Evolutionary conservation across 2,329 filamentous ascomycete genomes (phyloP).

Genomic region (Fusarium praegraminearum): DNA sequence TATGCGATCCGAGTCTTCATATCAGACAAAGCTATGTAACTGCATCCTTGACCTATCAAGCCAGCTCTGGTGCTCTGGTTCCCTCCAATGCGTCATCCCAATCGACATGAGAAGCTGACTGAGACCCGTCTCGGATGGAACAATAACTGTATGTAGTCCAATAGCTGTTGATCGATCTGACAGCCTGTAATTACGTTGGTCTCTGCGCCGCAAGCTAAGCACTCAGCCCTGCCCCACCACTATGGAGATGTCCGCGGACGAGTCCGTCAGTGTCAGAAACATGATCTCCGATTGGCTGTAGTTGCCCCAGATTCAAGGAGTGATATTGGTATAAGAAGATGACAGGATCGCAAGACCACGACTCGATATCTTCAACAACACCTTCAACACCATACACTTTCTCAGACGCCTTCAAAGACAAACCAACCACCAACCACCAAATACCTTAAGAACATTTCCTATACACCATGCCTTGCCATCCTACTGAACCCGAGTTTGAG

Average conservation of each 20-base stretch:
- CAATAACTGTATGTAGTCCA: not conserved
- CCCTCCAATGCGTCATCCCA: not conserved
- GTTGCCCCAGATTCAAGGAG: not conserved
- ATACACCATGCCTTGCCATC: slow-evolving; percentile 20
- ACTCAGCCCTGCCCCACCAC: slow-evolving; percentile 14
- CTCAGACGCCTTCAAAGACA: not conserved
- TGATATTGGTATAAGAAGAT: slow-evolving; percentile 18
- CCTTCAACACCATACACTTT: fast-evolving
- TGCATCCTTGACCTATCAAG: not conserved
- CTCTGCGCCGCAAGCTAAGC: slow-evolving; percentile 4
- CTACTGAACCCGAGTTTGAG: slow-evolving; percentile 24
- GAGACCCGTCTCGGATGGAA: not conserved
- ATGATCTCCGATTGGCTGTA: slow-evolving; percentile 18
- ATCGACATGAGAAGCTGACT: not conserved
- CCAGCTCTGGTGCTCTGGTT: too few relatives aligned
- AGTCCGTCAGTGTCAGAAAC: not conserved
- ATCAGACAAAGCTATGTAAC: not conserved
- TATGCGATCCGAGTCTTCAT: not conserved
- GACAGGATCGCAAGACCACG: not conserved
- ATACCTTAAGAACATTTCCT: too few relatives aligned
- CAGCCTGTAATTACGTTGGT: not conserved
- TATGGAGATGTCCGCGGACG: slow-evolving; percentile 39
- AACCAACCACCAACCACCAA: too few relatives aligned
- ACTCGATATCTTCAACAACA: not conserved
- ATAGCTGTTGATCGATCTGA: not conserved